Evolutionary conservation across 305 asterid genomes (phyloP).

Genomic region (Solanum aculeatissimum): DNA sequence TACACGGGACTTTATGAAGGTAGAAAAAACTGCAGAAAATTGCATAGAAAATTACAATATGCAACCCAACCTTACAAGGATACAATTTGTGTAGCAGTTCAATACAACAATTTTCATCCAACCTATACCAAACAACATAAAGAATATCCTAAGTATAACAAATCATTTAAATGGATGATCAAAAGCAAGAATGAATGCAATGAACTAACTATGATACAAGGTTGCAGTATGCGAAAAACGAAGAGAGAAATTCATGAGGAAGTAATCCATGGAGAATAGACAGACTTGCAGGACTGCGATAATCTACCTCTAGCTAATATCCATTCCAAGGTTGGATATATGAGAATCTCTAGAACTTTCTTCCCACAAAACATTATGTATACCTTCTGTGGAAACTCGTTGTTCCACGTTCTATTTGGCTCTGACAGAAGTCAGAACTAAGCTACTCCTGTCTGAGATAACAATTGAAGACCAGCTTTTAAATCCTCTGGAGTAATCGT

Average conservation of each 20-base stretch:
- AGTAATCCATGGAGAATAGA: not conserved
- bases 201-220: not conserved
- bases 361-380: not conserved
- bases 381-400: not conserved
- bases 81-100: not conserved
- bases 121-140: not conserved
- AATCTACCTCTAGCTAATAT: not conserved
- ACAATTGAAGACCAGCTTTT: conserved; percentile 39
- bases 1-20: not conserved
- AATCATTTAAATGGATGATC: not conserved
- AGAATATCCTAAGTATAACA: not conserved
- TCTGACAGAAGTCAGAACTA: not conserved
- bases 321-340: not conserved
- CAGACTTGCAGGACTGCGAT: not conserved
- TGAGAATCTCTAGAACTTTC: not conserved
- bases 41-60: not conserved
- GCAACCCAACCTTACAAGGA: not conserved
- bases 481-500: conserved; percentile 46
- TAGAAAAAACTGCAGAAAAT: not conserved
- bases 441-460: conserved; percentile 6
- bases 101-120: not conserved
- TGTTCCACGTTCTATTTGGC: not conserved
- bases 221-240: not conserved
- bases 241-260: not conserved
- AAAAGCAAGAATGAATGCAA: not conserved